Base-by-base conservation (phyloP, 345 rosid genomes). In the Erucastrum elatum region DNA sequence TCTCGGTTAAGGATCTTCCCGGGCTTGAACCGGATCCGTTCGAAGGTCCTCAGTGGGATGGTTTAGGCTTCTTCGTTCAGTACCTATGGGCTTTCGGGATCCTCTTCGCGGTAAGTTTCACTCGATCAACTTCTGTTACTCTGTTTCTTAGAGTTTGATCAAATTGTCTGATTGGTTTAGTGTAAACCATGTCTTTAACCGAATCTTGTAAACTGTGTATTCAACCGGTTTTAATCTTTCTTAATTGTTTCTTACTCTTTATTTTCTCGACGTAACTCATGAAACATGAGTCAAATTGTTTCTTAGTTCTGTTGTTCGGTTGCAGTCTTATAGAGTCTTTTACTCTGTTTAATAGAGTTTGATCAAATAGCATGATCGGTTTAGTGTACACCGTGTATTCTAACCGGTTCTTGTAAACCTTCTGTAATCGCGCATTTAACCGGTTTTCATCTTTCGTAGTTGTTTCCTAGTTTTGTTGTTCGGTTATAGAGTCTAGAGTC, bases 1-100 rank as follows among this genome's bases (percentile, higher is more conserved):
- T 51, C 17, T 37, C 75, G 8, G 5, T 91, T 65, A 85, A 94
- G 62, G 86, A 86, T 58, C 96, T 92, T 72, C 94, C 89, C 0
- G 91, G 96, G 8, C 71, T 76, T 58, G 77, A 91, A 66, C 69
- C 90, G 5, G 88, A 86, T 80, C 92, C 90, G 71, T 94, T 90
- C 86, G 98, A 94, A 84, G 98, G 98, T 12, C 70, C 83, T 2
- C 84, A 90, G 84, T 94, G 91, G 93, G 97, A 92, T 67, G 90
- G 80, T 67, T 37, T 92, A 29, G 97, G 97, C 9, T 94, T 94
- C 91, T 81, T 92, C 66, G 84, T 92, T 60, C 89, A 94, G 78
- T 94, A 92, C 75, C 41, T 92, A 66, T 94, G 97, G 97, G 98
- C 97, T 74, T 88, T 94, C 41, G 97, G 94, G 56, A 82, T 92